Evolutionary conservation across 1,284 basidiomycete species (phyloP).

Genomic region (Xerocomus nothofagi): DNA sequence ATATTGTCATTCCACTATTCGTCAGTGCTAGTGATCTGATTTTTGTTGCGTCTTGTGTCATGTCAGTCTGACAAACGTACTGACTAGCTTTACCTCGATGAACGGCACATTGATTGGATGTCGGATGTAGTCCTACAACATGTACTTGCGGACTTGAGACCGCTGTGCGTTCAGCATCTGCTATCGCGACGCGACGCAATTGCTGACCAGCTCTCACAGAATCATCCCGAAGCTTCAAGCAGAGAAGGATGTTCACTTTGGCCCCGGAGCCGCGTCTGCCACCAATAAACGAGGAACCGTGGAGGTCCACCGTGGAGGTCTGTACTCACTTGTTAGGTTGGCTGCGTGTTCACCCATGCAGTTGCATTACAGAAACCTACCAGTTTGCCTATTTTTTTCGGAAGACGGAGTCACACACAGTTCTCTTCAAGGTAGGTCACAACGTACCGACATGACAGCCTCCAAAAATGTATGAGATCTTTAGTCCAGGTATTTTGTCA

Average conservation of each 20-base stretch:
- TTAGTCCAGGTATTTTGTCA: constrained; percentile 56
- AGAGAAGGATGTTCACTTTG: constrained; percentile 50
- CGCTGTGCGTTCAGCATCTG: constrained; percentile 48
- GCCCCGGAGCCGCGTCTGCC: constrained; percentile 40
- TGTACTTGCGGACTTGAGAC: constrained; percentile 69
- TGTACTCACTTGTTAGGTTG: constrained; percentile 7
- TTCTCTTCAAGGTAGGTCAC: constrained; percentile 67
- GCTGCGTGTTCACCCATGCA: background rate
- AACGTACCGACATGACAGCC: background rate
- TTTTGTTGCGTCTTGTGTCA: background rate
- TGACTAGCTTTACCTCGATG: constrained; percentile 70
- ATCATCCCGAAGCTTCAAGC: constrained; percentile 64
- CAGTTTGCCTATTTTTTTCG: constrained; percentile 81
- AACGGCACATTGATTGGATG: constrained; percentile 80
- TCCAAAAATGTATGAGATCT: constrained; percentile 15
- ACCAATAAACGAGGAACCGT: constrained; percentile 59
- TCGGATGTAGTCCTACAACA: constrained; percentile 67
- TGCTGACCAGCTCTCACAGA: constrained; percentile 37
- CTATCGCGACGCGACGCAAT: background rate
- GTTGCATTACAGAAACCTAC: constrained; percentile 55
- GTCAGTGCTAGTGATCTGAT: too few species aligned
- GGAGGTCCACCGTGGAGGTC: constrained; percentile 75
- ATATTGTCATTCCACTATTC: constrained; percentile 66
- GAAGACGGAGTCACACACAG: constrained; percentile 70
- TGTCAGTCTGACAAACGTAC: constrained; percentile 3